phyloP scores from a whole-genome alignment of 148 eudicot species.

The Dysphania ambrosioides region DNA sequence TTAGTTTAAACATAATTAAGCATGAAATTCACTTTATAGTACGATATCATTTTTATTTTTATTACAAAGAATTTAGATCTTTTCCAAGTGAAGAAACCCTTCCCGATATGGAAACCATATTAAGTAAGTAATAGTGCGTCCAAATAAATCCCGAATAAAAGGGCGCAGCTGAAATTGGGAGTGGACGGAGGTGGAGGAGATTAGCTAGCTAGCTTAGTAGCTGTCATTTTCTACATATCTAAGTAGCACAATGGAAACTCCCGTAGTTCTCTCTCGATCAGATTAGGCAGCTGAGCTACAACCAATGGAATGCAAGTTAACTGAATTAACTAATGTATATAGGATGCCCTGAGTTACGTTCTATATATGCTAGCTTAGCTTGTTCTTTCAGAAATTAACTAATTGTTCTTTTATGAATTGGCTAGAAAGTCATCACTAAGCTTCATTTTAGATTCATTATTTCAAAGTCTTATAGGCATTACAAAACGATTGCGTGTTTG shows the following conservation, averaged over 20 bases:
- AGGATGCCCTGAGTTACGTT: background rate
- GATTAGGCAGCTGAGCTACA: background rate
- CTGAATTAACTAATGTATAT: slow-evolving; percentile 8
- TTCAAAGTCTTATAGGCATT: too few species aligned
- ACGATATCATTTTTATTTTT: too few species aligned
- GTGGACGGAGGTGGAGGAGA: slow-evolving; percentile 1
- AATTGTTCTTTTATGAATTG: slow-evolving; percentile 1
- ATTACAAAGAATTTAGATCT: background rate
- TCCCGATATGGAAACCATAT: slow-evolving; percentile 14
- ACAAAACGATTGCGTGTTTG: too few species aligned
- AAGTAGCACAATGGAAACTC: background rate
- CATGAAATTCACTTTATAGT: background rate
- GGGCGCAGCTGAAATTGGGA: background rate
- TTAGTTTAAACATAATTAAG: background rate
- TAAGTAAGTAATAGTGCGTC: slow-evolving; percentile 15
- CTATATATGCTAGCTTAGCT: slow-evolving; percentile 12
- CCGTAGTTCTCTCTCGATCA: background rate
- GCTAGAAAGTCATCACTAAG: too few species aligned
- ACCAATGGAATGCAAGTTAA: background rate
- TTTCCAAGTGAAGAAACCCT: slow-evolving; percentile 17
- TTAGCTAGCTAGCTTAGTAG: slow-evolving; percentile 7
- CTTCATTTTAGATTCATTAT: too few species aligned
- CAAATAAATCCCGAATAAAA: slow-evolving; percentile 1
- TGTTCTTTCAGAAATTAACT: slow-evolving; percentile 8
- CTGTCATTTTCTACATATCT: background rate